A percentile compares a stretch with the other conserved stretches of the same genome.
Evolutionary conservation across 371 early-diverging fungal species (phyloP).

Genomic region (Mucor mucedo): DNA sequence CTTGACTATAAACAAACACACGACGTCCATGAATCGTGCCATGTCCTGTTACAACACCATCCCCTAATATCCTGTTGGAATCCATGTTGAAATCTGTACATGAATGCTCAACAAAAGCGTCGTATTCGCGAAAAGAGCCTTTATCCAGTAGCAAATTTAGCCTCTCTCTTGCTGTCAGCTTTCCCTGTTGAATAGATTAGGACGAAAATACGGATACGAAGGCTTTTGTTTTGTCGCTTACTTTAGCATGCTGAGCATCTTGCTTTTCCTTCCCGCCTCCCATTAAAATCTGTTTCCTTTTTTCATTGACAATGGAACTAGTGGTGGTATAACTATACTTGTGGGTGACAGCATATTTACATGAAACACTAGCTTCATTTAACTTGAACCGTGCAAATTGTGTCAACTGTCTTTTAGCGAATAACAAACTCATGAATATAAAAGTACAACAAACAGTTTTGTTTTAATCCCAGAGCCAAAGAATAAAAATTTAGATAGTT

Average conservation of each 20-base stretch:
- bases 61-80: conserved; percentile 86
- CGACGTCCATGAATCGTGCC: conserved; percentile 92
- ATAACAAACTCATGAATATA: neutral
- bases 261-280: conserved; percentile 89
- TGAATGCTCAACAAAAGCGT: conserved; percentile 94
- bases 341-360: neutral
- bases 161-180: conserved; percentile 95
- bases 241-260: conserved; percentile 91
- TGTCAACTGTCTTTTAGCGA: neutral
- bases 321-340: conserved; percentile 15
- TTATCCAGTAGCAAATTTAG: conserved; percentile 85
- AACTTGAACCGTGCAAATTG: neutral
- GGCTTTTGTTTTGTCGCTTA: conserved; percentile 27
- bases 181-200: conserved; percentile 70
- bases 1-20: conserved; percentile 93
- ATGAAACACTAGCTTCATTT: neutral
- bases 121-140: conserved; percentile 91
- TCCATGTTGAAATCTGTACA: conserved; percentile 95
- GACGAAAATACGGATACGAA: neutral
- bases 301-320: conserved; percentile 48
- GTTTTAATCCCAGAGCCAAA: too few relatives aligned
- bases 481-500: neutral
- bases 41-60: conserved; percentile 96
- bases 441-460: neutral
- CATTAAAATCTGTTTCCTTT: conserved; percentile 74